Evolutionary conservation across 2,329 filamentous ascomycete species (phyloP).

Genomic region (Helminthosporium solani): DNA sequence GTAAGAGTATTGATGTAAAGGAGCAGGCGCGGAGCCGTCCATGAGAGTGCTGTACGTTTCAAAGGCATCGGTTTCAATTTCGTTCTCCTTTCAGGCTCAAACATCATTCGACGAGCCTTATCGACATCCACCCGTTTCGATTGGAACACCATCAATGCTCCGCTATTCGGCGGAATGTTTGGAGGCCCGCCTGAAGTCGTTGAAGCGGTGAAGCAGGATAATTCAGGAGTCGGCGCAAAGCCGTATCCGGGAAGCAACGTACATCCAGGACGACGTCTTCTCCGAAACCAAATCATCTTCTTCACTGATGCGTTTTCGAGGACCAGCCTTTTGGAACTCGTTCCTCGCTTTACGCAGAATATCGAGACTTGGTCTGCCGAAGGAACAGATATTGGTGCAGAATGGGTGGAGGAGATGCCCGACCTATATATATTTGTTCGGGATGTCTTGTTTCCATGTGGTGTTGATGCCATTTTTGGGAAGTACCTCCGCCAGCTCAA

Average conservation of each 20-base stretch:
- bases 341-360: constrained; percentile 6
- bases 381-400: neutral
- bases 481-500: constrained; percentile 8
- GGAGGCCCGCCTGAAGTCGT: neutral
- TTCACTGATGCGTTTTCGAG: constrained; percentile 11
- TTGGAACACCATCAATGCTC: constrained; percentile 7
- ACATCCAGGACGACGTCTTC: constrained; percentile 7
- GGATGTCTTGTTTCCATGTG: constrained; percentile 7
- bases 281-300: constrained; percentile 13
- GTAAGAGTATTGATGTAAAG: no score
- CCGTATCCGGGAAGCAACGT: constrained; percentile 13
- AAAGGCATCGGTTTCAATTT: constrained; percentile 13
- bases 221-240: constrained; percentile 12
- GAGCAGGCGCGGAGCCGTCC: no score
- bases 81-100: constrained; percentile 4
- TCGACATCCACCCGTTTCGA: constrained; percentile 1
- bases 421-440: constrained; percentile 16
- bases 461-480: constrained; percentile 12
- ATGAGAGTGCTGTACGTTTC: constrained; percentile 7
- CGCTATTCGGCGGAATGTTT: constrained; percentile 6
- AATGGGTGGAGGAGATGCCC: constrained; percentile 12
- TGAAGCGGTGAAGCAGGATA: constrained; percentile 4
- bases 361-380: neutral
- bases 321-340: constrained; percentile 7
- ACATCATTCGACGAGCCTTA: constrained; percentile 9